A percentile compares a stretch with the other conserved stretches of the same genome.
Evolutionary conservation across 179 eudicot species (phyloP).

Genomic region (Heliamphora pulchella): DNA sequence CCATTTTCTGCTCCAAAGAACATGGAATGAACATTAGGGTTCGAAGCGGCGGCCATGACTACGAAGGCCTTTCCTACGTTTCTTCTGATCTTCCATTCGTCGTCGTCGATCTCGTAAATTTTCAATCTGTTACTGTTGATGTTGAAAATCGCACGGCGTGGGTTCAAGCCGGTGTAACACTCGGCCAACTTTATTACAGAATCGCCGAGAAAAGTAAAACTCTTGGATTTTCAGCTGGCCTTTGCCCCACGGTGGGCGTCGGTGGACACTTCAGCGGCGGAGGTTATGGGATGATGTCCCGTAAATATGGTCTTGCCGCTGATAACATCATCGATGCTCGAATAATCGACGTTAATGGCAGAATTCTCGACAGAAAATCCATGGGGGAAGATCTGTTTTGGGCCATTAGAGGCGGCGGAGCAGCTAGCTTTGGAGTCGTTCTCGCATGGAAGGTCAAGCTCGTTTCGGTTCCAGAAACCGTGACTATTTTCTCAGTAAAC

Average conservation of each 20-base stretch:
- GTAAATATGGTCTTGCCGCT: slow-evolving; percentile 12
- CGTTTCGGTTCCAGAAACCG: background rate
- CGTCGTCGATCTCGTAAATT: slow-evolving; percentile 16
- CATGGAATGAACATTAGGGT: background rate
- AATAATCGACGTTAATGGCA: background rate
- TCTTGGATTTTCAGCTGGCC: slow-evolving; percentile 3
- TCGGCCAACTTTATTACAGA: slow-evolving; percentile 6
- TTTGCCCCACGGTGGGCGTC: slow-evolving; percentile 13
- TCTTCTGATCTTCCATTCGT: slow-evolving; percentile 13
- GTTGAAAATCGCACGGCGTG: background rate
- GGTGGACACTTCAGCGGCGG: slow-evolving; percentile 19
- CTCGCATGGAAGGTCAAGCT: slow-evolving; percentile 9
- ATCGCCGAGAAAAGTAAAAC: slow-evolving; percentile 5
- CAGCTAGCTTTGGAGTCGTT: background rate
- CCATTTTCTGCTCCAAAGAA: slow-evolving; percentile 7
- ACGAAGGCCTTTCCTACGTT: slow-evolving; percentile 20
- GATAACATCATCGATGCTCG: slow-evolving; percentile 13
- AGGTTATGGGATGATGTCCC: background rate
- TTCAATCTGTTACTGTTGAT: slow-evolving; percentile 12
- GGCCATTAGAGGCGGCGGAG: slow-evolving; percentile 18
- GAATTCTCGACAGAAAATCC: background rate
- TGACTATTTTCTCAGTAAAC: slow-evolving; percentile 1
- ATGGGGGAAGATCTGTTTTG: slow-evolving; percentile 15
- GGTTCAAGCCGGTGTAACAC: slow-evolving; percentile 17
- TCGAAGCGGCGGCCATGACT: slow-evolving; percentile 23